Percentiles rank a stretch among this genome's conserved stretches.
phyloP scores from a whole-genome alignment of 179 eudicot species.

The Silene vulgaris region DNA sequence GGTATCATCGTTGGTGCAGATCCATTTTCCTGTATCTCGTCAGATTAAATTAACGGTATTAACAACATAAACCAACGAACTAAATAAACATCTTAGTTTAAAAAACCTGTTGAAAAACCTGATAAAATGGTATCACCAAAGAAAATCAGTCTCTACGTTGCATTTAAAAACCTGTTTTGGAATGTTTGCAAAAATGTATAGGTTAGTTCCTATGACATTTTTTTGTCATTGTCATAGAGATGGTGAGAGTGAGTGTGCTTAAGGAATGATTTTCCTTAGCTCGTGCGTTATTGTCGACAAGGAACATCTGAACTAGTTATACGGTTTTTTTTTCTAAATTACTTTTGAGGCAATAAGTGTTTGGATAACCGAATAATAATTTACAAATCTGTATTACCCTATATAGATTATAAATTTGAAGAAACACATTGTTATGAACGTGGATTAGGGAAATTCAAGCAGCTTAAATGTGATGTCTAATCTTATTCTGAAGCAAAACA shows the following conservation, averaged over 20 bases:
- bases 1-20: not conserved
- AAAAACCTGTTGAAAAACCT: no score
- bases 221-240: not conserved
- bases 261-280: not conserved
- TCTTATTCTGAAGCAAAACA: no score
- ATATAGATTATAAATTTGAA: no score
- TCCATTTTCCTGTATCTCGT: not conserved
- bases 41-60: not conserved
- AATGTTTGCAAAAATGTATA: not conserved
- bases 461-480: no score
- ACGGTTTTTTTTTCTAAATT: no score
- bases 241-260: not conserved
- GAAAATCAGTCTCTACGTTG: no score
- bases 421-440: no score
- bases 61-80: no score
- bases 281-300: not conserved
- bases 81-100: not conserved
- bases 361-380: not conserved
- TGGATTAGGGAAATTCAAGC: no score
- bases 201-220: not conserved
- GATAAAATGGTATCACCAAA: no score
- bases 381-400: not conserved
- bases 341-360: not conserved
- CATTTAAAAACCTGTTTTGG: no score
- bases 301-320: not conserved